Conservation (phyloP, 2,329 filamentous ascomycete species). For the Zasmidium cellare region DNA sequence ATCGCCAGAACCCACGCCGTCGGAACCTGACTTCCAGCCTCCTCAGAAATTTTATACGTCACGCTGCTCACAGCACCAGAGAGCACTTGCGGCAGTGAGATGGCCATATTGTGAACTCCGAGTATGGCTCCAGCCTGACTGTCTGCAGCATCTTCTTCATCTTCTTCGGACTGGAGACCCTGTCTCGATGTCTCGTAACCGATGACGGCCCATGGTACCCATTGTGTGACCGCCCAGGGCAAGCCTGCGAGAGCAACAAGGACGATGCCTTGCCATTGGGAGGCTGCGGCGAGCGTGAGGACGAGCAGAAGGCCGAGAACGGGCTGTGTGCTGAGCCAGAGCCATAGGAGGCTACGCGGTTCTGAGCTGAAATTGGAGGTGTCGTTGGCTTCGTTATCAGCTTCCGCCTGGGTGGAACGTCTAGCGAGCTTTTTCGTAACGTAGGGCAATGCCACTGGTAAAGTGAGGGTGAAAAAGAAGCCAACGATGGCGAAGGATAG, state of each 20-base stretch:
- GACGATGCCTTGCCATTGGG: constrained; percentile 24
- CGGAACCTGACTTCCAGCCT: constrained; percentile 18
- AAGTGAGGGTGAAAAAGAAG: constrained; percentile 18
- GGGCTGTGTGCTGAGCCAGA: constrained; percentile 21
- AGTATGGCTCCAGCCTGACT: constrained; percentile 20
- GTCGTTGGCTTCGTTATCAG: neutral
- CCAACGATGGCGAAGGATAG: constrained; percentile 23
- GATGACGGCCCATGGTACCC: constrained; percentile 21
- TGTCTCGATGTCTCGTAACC: constrained; percentile 19
- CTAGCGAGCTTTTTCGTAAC: constrained; percentile 2
- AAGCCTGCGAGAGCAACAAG: constrained; percentile 19
- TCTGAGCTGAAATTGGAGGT: too few relatives aligned
- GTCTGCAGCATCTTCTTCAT: constrained; percentile 5
- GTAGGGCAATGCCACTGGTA: constrained; percentile 12
- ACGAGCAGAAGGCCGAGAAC: constrained; percentile 19
- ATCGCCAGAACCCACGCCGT: constrained; percentile 21
- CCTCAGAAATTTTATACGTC: constrained; percentile 19
- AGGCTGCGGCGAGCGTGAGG: constrained; percentile 16
- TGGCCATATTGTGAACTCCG: constrained; percentile 24
- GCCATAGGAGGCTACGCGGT: constrained; percentile 15
- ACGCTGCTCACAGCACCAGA: constrained; percentile 16
- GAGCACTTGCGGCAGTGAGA: constrained; percentile 22
- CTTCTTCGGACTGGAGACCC: constrained; percentile 11
- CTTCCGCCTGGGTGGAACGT: neutral
- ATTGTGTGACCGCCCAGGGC: constrained; percentile 23